phyloP scores from a whole-genome alignment of 768 basidiomycete species.

The Galerina sulciceps region DNA sequence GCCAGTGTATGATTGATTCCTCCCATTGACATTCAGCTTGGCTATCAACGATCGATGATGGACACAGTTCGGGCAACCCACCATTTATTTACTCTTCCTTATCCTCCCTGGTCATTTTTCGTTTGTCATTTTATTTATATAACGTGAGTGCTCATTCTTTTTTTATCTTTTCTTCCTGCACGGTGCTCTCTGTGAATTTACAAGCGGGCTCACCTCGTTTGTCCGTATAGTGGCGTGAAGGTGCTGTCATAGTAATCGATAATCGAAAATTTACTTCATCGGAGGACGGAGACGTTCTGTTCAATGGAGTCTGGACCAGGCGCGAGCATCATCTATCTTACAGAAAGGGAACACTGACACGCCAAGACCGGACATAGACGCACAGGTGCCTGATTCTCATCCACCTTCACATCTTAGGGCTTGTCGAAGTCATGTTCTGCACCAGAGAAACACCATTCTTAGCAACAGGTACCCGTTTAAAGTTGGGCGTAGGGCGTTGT shows the following conservation, averaged over 20 bases:
- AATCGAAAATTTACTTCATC: neutral
- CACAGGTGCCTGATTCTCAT: neutral
- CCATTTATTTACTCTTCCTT: conserved; percentile 1
- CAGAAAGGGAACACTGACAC: neutral
- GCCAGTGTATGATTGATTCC: conserved; percentile 19
- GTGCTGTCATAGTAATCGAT: neutral
- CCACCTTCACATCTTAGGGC: too few relatives aligned
- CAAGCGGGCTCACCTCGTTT: neutral
- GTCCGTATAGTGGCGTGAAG: neutral
- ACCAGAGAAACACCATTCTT: too few relatives aligned
- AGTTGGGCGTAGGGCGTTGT: too few relatives aligned
- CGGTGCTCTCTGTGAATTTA: neutral
- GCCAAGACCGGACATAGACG: neutral
- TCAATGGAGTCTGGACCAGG: neutral
- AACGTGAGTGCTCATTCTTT: conserved; percentile 1
- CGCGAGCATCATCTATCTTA: too few relatives aligned
- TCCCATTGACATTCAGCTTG: neutral
- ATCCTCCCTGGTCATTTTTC: conserved; percentile 6
- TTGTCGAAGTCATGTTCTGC: too few relatives aligned
- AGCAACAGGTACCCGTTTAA: too few relatives aligned
- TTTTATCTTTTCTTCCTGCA: too few relatives aligned
- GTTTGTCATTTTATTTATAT: conserved; percentile 4
- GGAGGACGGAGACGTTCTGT: neutral
- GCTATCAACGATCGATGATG: conserved; percentile 7
- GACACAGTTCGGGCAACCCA: neutral